Evolutionary conservation across 345 rosid species (phyloP), one percentile per base, ranked within the genome.

Genomic region (Zanthoxylum bungeanum): DNA sequence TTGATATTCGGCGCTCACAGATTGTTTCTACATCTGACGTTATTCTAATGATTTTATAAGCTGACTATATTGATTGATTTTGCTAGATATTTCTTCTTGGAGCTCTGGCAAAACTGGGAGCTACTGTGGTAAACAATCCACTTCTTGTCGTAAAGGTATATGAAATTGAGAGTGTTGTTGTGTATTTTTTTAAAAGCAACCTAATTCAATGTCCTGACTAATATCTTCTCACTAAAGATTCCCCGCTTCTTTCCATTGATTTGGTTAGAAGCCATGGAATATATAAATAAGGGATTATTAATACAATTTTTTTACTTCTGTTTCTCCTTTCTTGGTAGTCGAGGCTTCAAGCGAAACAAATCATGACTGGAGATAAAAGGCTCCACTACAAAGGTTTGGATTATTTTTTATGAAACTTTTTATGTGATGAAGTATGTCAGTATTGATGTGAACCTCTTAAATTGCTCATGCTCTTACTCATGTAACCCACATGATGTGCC

Each of bases 71-170:
- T 72, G 69, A 67, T 70, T 60, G 22, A 28, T 77, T 69, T 49
- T 80, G 70, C n/a, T 70, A 91, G 99, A 84, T 88, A 77, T 95
- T 95, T 82, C 84, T 95, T 57, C 91, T 95, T 34, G 99, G 99
- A 79, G 98, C 99, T 76, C 51, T 93, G 78, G 99, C 99, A 52
- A 95, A 95, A 85, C 98, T 95, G 10, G 99, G 97, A 76, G 99
- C 99, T 55, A 95, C 99, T 61, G 82, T 91, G 37, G 87, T 89
- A 51, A 95, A 96, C 34, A 91, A 95, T 84, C 99, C 99, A 72
- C 94, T 95, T 71, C 81, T 89, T 5, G 99, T 95, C 64, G 97
- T 95, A 46, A 95, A 93, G 93, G 97, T 89, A 77, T 47, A 50
- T 40, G 31, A 39, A 46, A 46, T 22, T 52, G 40, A 37, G 68